phyloP scores from a whole-genome alignment of 108 stramenopile genomes.

The Cylindrotheca closterium region DNA sequence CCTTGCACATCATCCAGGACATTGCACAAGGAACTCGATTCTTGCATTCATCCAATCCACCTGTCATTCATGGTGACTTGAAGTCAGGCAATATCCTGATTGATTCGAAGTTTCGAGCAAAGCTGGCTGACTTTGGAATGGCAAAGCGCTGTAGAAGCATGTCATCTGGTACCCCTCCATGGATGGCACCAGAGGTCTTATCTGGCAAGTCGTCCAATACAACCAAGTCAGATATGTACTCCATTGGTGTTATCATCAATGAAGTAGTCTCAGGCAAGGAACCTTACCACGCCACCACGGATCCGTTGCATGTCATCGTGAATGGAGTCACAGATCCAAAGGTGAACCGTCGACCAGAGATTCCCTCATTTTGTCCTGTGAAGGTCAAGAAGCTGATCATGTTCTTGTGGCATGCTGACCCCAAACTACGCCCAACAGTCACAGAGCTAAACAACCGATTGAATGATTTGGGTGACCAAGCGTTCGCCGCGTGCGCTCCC shows the following conservation, averaged over 20 bases:
- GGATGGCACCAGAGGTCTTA: slow-evolving; percentile 88
- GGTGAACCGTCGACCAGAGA: slow-evolving; percentile 30
- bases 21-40: slow-evolving; percentile 59
- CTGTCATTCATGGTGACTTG: slow-evolving; percentile 64
- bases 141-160: slow-evolving; percentile 9
- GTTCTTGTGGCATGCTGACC: slow-evolving; percentile 18
- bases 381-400: slow-evolving; percentile 18
- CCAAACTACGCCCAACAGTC: slow-evolving; percentile 25
- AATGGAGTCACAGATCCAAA: slow-evolving; percentile 9
- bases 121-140: slow-evolving; percentile 60
- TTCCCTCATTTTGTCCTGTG: slow-evolving; percentile 16
- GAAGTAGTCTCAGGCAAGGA: slow-evolving; percentile 51
- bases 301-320: slow-evolving; percentile 17
- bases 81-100: slow-evolving; percentile 59
- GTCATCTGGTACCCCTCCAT: slow-evolving; percentile 34
- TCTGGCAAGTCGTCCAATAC: slow-evolving; percentile 44
- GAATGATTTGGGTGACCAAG: too few species aligned
- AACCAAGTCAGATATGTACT: slow-evolving; percentile 57
- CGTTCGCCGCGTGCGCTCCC: too few species aligned
- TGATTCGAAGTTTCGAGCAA: slow-evolving; percentile 53
- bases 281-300: slow-evolving; percentile 41
- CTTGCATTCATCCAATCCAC: slow-evolving; percentile 54
- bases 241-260: slow-evolving; percentile 53
- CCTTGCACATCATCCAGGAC: slow-evolving; percentile 54
- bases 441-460: slow-evolving; percentile 16